phyloP scores from a whole-genome alignment of 2,329 filamentous ascomycete species.

The Colletotrichum cordylinicola region DNA sequence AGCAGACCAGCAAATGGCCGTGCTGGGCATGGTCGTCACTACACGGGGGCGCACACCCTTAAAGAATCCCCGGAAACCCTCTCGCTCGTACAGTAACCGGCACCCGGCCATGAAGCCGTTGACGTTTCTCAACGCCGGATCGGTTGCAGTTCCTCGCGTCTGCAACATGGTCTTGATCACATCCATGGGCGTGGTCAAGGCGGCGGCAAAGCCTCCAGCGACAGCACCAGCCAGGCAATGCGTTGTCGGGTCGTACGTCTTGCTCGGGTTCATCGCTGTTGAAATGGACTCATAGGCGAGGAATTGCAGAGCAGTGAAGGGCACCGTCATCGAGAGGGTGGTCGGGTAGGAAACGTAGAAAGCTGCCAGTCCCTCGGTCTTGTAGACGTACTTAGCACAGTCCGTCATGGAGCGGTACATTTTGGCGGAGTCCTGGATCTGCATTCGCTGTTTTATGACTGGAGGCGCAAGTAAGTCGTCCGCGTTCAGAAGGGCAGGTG shows the following conservation, averaged over 20 bases:
- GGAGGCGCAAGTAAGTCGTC: neutral
- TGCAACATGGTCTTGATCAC: slow-evolving; percentile 98
- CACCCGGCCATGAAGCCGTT: slow-evolving; percentile 82
- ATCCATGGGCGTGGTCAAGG: slow-evolving; percentile 93
- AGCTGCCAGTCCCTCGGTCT: slow-evolving; percentile 83
- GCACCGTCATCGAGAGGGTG: slow-evolving; percentile 97
- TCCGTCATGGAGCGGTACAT: slow-evolving; percentile 86
- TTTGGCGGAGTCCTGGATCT: slow-evolving; percentile 89
- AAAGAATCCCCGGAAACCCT: slow-evolving; percentile 88
- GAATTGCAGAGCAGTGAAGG: slow-evolving; percentile 96
- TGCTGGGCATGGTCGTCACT: slow-evolving; percentile 97
- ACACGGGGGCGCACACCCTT: slow-evolving; percentile 90
- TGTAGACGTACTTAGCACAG: slow-evolving; percentile 88
- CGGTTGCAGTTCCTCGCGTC: slow-evolving; percentile 83
- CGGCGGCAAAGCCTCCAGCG: slow-evolving; percentile 91
- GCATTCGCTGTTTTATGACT: slow-evolving; percentile 99
- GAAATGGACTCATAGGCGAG: slow-evolving; percentile 97
- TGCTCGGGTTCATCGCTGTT: slow-evolving; percentile 86
- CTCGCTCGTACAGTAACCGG: slow-evolving; percentile 79
- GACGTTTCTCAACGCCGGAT: slow-evolving; percentile 84
- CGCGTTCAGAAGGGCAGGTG: neutral
- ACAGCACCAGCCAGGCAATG: slow-evolving; percentile 93
- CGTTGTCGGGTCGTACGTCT: slow-evolving; percentile 88
- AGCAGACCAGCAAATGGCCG: slow-evolving; percentile 96
- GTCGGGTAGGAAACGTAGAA: slow-evolving; percentile 99